Percentiles rank a stretch among this genome's conserved stretches.
Conservation (phyloP, 805 yeast species). For the Suhomyces tanzawaensis region DNA sequence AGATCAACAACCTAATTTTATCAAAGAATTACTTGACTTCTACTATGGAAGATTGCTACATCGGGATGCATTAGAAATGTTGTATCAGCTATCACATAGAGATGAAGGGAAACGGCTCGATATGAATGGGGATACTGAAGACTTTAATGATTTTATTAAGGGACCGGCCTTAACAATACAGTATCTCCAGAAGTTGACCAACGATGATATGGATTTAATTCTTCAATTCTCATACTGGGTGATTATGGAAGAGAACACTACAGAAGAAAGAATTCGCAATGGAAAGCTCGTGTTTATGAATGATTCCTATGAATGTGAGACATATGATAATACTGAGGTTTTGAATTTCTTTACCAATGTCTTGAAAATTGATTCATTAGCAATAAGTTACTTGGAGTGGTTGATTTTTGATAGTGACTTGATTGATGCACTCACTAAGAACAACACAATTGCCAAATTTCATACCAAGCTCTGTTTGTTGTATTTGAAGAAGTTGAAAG, state of each 20-base stretch:
- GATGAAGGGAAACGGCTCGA: constrained; percentile 4
- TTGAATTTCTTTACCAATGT: constrained; percentile 45
- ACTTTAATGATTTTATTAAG: constrained; percentile 25
- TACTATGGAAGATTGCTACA: constrained; percentile 64
- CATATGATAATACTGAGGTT: constrained; percentile 53
- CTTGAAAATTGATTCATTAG: constrained; percentile 21
- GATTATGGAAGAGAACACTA: constrained; percentile 25
- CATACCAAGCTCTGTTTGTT: constrained; percentile 35
- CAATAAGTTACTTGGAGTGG: constrained; percentile 48
- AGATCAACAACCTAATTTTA: constrained; percentile 36
- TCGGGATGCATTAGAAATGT: constrained; percentile 60
- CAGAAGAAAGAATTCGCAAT: constrained; percentile 20
- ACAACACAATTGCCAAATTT: constrained; percentile 22
- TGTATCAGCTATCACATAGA: constrained; percentile 33
- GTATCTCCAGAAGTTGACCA: constrained; percentile 56
- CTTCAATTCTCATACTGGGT: constrained; percentile 58
- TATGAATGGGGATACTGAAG: constrained; percentile 18
- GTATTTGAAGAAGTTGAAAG: constrained; percentile 28
- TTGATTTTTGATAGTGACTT: constrained; percentile 35
- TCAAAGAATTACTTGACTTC: constrained; percentile 74
- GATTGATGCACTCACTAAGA: constrained; percentile 15
- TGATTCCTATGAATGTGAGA: constrained; percentile 58
- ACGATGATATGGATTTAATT: constrained; percentile 50
- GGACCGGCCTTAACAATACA: constrained; percentile 48
- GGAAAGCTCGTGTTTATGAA: constrained; percentile 59